phyloP scores from a whole-genome alignment of 192 early-diverging fungal genomes.

The Mortierella hygrophila region DNA sequence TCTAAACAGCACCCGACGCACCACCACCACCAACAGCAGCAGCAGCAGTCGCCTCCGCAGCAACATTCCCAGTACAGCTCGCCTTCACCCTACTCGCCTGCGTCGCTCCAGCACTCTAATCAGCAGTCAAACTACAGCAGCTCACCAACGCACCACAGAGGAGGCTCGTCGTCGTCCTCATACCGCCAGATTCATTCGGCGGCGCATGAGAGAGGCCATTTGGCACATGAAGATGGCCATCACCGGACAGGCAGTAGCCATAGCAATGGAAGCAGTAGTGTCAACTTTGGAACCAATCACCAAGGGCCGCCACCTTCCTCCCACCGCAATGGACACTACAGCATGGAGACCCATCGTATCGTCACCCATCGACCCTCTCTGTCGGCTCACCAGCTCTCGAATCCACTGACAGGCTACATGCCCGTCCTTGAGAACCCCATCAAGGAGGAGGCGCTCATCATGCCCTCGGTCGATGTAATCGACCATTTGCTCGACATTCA shows the following conservation, averaged over 20 bases:
- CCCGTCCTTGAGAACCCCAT: slow-evolving; percentile 2
- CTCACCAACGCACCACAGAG: not conserved
- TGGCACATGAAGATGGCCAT: not conserved
- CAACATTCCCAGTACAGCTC: not conserved
- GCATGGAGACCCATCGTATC: not conserved
- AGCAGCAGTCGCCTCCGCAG: not conserved
- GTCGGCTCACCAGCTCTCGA: slow-evolving; percentile 15
- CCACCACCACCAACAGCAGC: not conserved
- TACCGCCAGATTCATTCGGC: not conserved
- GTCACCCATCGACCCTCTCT: not conserved
- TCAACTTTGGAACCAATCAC: not conserved
- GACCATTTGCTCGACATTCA: slow-evolving; percentile 71
- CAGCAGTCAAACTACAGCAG: not conserved
- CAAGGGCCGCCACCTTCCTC: not conserved
- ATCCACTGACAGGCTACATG: slow-evolving; percentile 41
- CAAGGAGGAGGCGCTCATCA: slow-evolving; percentile 35
- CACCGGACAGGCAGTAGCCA: not conserved
- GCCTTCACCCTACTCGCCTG: not conserved
- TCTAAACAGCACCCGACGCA: not conserved
- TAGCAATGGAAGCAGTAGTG: not conserved
- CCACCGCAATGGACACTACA: not conserved
- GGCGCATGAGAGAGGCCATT: not conserved
- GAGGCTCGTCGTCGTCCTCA: not conserved
- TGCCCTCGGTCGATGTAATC: slow-evolving; percentile 72
- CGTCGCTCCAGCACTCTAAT: not conserved